These are phyloP conservation scores for Termitomyces eurrhizus DNA, from an alignment of 768 basidiomycete genomes.

Conservation along the genomic window DNA sequence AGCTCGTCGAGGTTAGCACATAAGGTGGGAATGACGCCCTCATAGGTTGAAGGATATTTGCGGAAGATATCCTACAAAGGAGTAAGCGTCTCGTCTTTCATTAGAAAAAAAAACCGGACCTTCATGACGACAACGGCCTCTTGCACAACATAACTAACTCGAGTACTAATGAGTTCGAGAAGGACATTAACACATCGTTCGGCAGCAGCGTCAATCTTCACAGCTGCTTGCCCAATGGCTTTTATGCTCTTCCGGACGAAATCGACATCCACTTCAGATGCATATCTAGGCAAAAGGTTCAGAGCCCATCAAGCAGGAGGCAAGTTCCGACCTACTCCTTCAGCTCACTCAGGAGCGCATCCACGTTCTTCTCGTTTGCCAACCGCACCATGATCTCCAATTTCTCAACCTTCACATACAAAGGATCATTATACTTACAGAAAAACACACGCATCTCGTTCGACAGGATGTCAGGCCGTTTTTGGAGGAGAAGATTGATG, in stretches of 20 bases:
- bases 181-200: slow-evolving; percentile 94
- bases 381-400: slow-evolving; percentile 97
- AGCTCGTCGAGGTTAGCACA: slow-evolving; percentile 95
- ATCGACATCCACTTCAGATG: slow-evolving; percentile 97
- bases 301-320: background rate
- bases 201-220: slow-evolving; percentile 90
- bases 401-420: slow-evolving; percentile 99
- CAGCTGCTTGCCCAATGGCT: slow-evolving; percentile 94
- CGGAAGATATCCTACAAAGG: slow-evolving; percentile 87
- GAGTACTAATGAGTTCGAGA: slow-evolving; percentile 86
- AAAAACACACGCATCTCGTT: slow-evolving; percentile 99
- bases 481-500: slow-evolving; percentile 94
- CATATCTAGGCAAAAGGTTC: slow-evolving; percentile 53
- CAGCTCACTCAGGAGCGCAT: slow-evolving; percentile 90
- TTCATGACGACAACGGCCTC: slow-evolving; percentile 99
- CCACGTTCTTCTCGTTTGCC: slow-evolving; percentile 87
- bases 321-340: slow-evolving; percentile 69
- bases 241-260: slow-evolving; percentile 94
- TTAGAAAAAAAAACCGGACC: slow-evolving; percentile 36
- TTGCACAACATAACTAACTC: slow-evolving; percentile 96
- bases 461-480: slow-evolving; percentile 81
- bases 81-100: background rate
- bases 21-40: slow-evolving; percentile 96
- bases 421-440: slow-evolving; percentile 99
- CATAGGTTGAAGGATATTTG: slow-evolving; percentile 94